Percentiles rank a stretch among this genome's conserved stretches.
phyloP scores from a whole-genome alignment of 768 basidiomycete species.

The Tylopilus sp. region DNA sequence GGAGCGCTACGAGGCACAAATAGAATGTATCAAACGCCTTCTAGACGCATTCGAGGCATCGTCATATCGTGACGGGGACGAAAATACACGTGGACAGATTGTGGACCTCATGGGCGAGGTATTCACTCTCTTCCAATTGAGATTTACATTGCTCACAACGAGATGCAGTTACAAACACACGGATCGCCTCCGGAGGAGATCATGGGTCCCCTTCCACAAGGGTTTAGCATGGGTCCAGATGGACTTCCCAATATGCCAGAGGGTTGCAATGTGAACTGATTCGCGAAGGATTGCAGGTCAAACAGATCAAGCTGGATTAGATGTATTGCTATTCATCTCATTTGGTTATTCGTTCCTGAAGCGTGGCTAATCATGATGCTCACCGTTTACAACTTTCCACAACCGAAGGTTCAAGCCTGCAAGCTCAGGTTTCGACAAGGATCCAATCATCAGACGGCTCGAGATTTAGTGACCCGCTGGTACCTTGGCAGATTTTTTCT shows the following conservation, averaged over 20 bases:
- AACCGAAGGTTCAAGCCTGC: too few relatives aligned
- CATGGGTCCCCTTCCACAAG: conserved; percentile 80
- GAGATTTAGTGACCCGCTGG: too few relatives aligned
- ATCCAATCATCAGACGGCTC: too few relatives aligned
- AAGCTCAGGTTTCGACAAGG: too few relatives aligned
- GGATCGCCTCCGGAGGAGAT: conserved; percentile 79
- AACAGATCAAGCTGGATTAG: not conserved
- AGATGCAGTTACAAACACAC: conserved; percentile 54
- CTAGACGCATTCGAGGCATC: conserved; percentile 63
- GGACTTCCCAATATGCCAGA: conserved; percentile 48
- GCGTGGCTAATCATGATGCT: too few relatives aligned
- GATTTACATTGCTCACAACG: not conserved
- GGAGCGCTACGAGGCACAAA: conserved; percentile 62
- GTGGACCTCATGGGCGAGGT: conserved; percentile 78
- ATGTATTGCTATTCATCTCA: not conserved
- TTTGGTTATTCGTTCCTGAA: too few relatives aligned
- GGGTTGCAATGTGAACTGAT: conserved; percentile 12
- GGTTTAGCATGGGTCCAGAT: conserved; percentile 53
- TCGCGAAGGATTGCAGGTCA: not conserved
- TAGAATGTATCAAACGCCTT: conserved; percentile 52
- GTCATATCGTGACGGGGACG: conserved; percentile 54
- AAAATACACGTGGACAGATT: conserved; percentile 43
- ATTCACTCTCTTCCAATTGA: not conserved
- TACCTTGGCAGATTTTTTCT: too few relatives aligned
- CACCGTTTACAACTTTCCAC: too few relatives aligned